Conservation (phyloP, 2,329 filamentous ascomycete genomes). For the Trichoderma polysporum region DNA sequence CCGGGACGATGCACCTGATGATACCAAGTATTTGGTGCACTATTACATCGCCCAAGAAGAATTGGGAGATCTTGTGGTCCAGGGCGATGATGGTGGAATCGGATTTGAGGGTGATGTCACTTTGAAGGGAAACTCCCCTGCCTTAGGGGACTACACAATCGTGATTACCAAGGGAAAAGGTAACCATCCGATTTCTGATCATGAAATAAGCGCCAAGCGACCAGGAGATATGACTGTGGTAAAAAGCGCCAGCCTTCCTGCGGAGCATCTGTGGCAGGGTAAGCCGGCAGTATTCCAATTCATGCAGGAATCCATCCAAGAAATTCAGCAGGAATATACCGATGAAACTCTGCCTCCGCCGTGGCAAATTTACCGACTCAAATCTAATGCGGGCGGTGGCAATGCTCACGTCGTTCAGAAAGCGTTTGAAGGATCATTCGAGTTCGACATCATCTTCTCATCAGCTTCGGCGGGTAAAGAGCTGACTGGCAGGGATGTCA, state of each 20-base stretch:
- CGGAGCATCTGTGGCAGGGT: constrained; percentile 77
- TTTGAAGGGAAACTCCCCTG: constrained; percentile 66
- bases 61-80: constrained; percentile 61
- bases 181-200: constrained; percentile 61
- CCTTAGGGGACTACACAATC: constrained; percentile 78
- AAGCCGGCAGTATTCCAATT: constrained; percentile 63
- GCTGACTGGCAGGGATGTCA: constrained; percentile 62
- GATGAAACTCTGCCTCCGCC: constrained; percentile 74
- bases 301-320: constrained; percentile 51
- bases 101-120: constrained; percentile 62
- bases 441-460: constrained; percentile 90
- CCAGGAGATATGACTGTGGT: constrained; percentile 76
- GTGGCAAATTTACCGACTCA: constrained; percentile 79
- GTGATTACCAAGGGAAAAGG: constrained; percentile 70
- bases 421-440: constrained; percentile 83
- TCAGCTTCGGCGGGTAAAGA: constrained; percentile 66
- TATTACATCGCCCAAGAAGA: constrained; percentile 85
- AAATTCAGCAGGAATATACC: constrained; percentile 50
- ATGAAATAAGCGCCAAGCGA: constrained; percentile 66
- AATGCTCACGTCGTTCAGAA: constrained; percentile 91
- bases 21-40: constrained; percentile 73
- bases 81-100: constrained; percentile 48
- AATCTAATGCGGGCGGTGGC: constrained; percentile 65
- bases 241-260: constrained; percentile 64
- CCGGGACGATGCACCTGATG: constrained; percentile 63